Base-by-base conservation (phyloP, 208 protist genomes). In the Leishmania major region DNA sequence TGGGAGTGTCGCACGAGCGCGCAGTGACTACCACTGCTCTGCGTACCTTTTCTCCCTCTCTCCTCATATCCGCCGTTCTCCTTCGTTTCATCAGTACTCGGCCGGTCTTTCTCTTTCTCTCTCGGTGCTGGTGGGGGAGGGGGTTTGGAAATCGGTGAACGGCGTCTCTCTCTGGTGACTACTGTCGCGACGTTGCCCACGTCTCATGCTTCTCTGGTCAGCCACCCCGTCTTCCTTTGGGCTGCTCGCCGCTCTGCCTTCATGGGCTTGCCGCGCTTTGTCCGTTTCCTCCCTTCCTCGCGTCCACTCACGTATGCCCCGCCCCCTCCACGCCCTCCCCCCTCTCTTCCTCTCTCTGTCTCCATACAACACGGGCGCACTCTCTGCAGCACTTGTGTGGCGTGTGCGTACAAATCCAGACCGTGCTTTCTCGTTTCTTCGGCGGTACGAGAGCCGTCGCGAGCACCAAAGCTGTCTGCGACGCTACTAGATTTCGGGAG, bases 351-450 rank as follows among this genome's bases (percentile, higher is more conserved):
- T 49, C 45, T 11, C 31, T 40, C 66, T 28, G 13, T 71, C 66
- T 71, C 19, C 37, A 1, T 28, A 6, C 28, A n/a, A 28, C 69
- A 49, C 15, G 43, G 43, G 57, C 31, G 25, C 35, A 22, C 22
- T 49, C 43, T 25, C 25, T 25, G 43, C 49, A 47, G 19, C 69
- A 47, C 7, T 35, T 35, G 25, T 17, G 37, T 49, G 25, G 51
- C 76, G 15, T 75, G 25, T 74, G 49, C 55, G 62, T 70, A 47
- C 37, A 43, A 73, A 51, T 53, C 22, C 28, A 35, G 25, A n/a
- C 43, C n/a, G 25, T 73, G 43, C 43, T 15, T 73, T 35, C n/a
- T 66, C 31, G 66, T 84, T 79, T 84, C 47, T 84, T 87, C 37
- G 69, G 72, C 57, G 60, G 28, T 80, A 66, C 53, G 43, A 53